A percentile compares a stretch with the other conserved stretches of the same genome.
Evolutionary conservation across 371 early-diverging fungal species (phyloP).

Genomic region (Fennellomyces sp.): DNA sequence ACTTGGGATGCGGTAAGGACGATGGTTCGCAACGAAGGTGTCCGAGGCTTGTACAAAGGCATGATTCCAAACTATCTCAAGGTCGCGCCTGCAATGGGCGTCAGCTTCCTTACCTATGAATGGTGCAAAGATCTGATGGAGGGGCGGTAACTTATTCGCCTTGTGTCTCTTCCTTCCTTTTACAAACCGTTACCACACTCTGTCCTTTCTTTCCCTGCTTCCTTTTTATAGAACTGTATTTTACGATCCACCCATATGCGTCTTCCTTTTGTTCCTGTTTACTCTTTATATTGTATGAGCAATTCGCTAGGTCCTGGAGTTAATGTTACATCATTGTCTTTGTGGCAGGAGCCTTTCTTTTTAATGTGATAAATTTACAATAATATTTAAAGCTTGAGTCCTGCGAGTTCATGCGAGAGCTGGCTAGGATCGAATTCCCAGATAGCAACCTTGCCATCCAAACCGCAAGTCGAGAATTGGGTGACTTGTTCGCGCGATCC

Average conservation of each 20-base stretch:
- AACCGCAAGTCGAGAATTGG: slow-evolving; percentile 81
- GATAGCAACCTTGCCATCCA: slow-evolving; percentile 91
- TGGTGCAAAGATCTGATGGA: slow-evolving; percentile 61
- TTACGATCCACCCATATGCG: not conserved
- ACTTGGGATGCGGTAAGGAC: slow-evolving; percentile 76
- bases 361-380: too few relatives aligned
- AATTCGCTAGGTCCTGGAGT: too few relatives aligned
- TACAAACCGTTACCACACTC: not conserved
- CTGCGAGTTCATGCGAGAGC: slow-evolving; percentile 40
- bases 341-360: too few relatives aligned
- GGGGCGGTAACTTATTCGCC: slow-evolving; percentile 20
- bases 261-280: not conserved
- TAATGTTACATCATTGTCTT: not conserved
- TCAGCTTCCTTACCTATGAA: slow-evolving; percentile 86
- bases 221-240: not conserved
- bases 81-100: slow-evolving; percentile 86
- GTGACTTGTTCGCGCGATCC: slow-evolving; percentile 63
- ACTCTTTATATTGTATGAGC: too few relatives aligned
- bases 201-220: not conserved
- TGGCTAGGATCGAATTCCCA: slow-evolving; percentile 72
- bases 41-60: slow-evolving; percentile 60
- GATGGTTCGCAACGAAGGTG: slow-evolving; percentile 76
- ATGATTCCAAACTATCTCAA: slow-evolving; percentile 83
- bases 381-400: slow-evolving; percentile 37
- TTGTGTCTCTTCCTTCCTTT: not conserved